These are phyloP conservation scores for Lepidium africanum DNA, from an alignment of 345 rosid species.

Conservation along the genomic window DNA sequence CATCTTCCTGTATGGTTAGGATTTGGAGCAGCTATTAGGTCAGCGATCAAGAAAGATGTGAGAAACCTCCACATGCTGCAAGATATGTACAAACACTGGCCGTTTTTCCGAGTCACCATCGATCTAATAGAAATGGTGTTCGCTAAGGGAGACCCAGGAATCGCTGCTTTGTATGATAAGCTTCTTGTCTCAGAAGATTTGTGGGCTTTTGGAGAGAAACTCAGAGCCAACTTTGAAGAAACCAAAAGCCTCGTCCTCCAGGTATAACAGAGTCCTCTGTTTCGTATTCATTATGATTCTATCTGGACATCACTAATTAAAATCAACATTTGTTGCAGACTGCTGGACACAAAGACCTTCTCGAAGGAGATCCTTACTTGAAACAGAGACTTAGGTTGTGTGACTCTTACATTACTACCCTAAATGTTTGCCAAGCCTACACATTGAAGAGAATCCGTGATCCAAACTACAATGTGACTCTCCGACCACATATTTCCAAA, in stretches of 20 bases:
- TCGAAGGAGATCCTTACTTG: constrained; percentile 93
- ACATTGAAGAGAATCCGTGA: constrained; percentile 90
- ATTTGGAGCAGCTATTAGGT: constrained; percentile 83
- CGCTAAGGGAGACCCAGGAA: constrained; percentile 95
- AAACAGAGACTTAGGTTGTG: constrained; percentile 91
- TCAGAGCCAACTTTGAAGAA: constrained; percentile 69
- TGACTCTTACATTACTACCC: constrained; percentile 92
- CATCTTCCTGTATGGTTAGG: constrained; percentile 99
- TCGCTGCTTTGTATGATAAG: constrained; percentile 75
- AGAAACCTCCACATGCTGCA: constrained; percentile 79
- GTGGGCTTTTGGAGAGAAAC: constrained; percentile 63
- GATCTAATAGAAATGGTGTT: constrained; percentile 99
- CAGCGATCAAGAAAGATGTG: constrained; percentile 54
- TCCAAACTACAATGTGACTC: constrained; percentile 60
- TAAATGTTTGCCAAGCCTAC: constrained; percentile 91
- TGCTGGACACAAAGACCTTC: constrained; percentile 94
- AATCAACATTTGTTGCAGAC: constrained; percentile 33
- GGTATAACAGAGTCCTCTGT: constrained; percentile 45
- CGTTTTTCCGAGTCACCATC: constrained; percentile 90
- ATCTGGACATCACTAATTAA: neutral
- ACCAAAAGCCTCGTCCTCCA: constrained; percentile 79
- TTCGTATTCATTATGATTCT: neutral
- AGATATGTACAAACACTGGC: constrained; percentile 89
- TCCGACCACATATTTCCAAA: constrained; percentile 75
- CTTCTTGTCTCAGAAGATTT: constrained; percentile 84